Evolutionary conservation across 140 eudicot species (phyloP).

Genomic region (Anethum foeniculum): DNA sequence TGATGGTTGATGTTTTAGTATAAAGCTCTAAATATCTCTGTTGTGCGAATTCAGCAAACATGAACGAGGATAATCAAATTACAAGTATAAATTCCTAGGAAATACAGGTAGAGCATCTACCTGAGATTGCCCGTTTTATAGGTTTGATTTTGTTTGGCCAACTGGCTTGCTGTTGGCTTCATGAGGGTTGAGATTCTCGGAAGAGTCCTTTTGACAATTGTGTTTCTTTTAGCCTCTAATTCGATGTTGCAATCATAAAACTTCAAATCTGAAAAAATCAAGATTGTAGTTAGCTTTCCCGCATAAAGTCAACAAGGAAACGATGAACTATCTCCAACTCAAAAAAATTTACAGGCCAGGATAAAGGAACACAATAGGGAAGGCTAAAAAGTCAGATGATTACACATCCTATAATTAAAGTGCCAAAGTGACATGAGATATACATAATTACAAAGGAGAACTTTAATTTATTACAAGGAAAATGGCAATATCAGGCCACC

Average conservation of each 20-base stretch:
- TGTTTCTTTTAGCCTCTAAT: constrained; percentile 34
- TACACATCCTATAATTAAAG: background rate
- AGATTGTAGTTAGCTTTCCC: background rate
- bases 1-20: background rate
- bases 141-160: constrained; percentile 74
- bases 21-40: background rate
- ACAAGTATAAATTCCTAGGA: background rate
- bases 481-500: background rate
- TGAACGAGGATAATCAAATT: background rate
- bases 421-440: background rate
- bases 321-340: background rate
- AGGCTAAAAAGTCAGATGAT: background rate
- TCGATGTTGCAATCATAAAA: constrained; percentile 29
- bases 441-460: background rate
- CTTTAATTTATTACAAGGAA: too few relatives aligned
- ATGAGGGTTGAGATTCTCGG: constrained; percentile 81
- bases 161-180: constrained; percentile 96
- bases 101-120: constrained; percentile 19
- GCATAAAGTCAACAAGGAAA: constrained; percentile 4
- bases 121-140: constrained; percentile 38
- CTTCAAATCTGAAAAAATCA: constrained; percentile 32
- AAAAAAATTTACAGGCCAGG: background rate
- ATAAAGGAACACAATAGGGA: background rate
- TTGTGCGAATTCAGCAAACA: background rate
- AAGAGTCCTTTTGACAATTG: constrained; percentile 40